These are phyloP conservation scores for Guyanaporus albipodus DNA, from an alignment of 768 basidiomycete species.

Conservation along the genomic window DNA sequence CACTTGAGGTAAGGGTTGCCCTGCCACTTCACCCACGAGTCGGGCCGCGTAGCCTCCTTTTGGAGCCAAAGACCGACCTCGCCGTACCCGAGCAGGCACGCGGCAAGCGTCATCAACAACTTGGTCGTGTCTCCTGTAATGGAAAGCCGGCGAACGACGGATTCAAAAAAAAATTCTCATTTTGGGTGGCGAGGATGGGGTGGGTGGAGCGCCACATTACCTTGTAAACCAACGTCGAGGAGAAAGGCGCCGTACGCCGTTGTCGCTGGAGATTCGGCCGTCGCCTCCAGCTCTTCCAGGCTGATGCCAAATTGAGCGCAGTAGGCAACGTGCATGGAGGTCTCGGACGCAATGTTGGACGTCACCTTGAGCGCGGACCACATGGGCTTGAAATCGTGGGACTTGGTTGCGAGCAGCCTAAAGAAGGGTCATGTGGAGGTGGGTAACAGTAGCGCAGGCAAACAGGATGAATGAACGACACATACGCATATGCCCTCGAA, in stretches of 20 bases:
- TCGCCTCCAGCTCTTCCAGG: slow-evolving; percentile 52
- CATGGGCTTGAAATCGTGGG: slow-evolving; percentile 59
- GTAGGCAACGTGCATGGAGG: slow-evolving; percentile 64
- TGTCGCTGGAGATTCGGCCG: slow-evolving; percentile 65
- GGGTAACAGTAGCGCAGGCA: too few relatives aligned
- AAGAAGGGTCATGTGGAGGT: neutral
- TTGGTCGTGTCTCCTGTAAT: slow-evolving; percentile 62
- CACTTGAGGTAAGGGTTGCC: slow-evolving; percentile 73
- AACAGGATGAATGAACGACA: too few relatives aligned
- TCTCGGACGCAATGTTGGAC: slow-evolving; percentile 62
- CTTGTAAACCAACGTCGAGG: slow-evolving; percentile 67
- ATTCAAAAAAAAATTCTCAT: too few relatives aligned
- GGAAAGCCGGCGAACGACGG: neutral
- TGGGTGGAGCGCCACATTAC: neutral
- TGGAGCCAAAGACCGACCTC: slow-evolving; percentile 86
- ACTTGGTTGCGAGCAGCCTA: slow-evolving; percentile 78
- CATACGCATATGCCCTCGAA: slow-evolving; percentile 72
- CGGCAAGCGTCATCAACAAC: slow-evolving; percentile 75
- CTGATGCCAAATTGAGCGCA: slow-evolving; percentile 70
- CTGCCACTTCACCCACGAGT: slow-evolving; percentile 53
- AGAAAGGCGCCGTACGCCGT: slow-evolving; percentile 87
- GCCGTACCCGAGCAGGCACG: slow-evolving; percentile 89
- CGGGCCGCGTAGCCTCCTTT: slow-evolving; percentile 42
- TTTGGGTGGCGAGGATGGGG: neutral
- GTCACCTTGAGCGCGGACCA: slow-evolving; percentile 60